Conservation (phyloP, 2,329 filamentous ascomycete species). For the Thyridium curvatum region DNA sequence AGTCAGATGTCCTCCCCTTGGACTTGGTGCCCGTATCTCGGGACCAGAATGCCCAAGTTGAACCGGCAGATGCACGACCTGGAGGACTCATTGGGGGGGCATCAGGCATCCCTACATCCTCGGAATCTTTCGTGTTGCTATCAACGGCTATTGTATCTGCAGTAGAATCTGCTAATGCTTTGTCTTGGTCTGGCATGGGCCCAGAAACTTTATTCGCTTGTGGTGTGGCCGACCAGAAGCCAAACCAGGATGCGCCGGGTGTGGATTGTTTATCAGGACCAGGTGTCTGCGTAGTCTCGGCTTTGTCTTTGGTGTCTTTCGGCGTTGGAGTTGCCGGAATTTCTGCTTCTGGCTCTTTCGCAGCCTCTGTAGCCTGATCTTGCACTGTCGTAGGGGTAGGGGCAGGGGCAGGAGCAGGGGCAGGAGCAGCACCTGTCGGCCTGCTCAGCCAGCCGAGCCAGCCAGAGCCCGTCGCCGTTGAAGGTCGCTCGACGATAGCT, state of each 20-base stretch:
- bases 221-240: slow-evolving; percentile 26
- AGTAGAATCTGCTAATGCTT: slow-evolving; percentile 5
- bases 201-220: slow-evolving; percentile 6
- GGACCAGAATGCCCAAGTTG: slow-evolving; percentile 81
- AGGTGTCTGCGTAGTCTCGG: slow-evolving; percentile 10
- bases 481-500: too few species aligned
- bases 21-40: slow-evolving; percentile 40
- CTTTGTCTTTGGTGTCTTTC: slow-evolving; percentile 5
- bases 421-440: slow-evolving; percentile 13
- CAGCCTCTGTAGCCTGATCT: slow-evolving; percentile 7
- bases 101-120: slow-evolving; percentile 38
- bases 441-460: slow-evolving; percentile 50
- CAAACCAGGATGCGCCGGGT: slow-evolving; percentile 31
- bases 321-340: slow-evolving; percentile 7
- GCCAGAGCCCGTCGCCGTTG: slow-evolving; percentile 29
- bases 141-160: slow-evolving; percentile 6
- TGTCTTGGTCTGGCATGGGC: slow-evolving; percentile 3
- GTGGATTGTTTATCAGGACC: slow-evolving; percentile 6
- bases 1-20: slow-evolving; percentile 16
- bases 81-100: slow-evolving; percentile 23
- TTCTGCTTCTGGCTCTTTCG: slow-evolving; percentile 11
- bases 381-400: neutral
- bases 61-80: slow-evolving; percentile 45
- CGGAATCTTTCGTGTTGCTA: slow-evolving; percentile 19
- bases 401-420: slow-evolving; percentile 14